Percentiles rank a stretch among this genome's conserved stretches.
Conservation (phyloP, 768 basidiomycete species). For the Lentinula detonsa region DNA sequence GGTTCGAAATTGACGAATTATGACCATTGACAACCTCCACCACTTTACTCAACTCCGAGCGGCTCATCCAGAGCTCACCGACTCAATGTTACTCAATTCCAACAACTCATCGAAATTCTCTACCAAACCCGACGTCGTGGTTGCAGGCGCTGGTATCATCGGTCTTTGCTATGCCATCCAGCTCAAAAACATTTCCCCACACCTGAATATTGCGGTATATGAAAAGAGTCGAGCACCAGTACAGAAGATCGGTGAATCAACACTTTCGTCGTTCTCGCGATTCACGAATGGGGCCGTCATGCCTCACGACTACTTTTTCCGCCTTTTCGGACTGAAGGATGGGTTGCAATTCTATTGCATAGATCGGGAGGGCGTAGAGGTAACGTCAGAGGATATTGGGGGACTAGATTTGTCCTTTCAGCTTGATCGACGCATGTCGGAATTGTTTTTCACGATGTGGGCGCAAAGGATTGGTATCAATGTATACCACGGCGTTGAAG, state of each 20-base stretch:
- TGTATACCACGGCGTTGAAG: slow-evolving; percentile 10
- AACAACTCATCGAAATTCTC: not conserved
- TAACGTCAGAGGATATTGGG: not conserved
- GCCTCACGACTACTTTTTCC: slow-evolving; percentile 2
- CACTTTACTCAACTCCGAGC: not conserved
- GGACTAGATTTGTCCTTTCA: slow-evolving; percentile 2
- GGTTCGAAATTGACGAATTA: not conserved
- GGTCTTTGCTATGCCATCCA: slow-evolving; percentile 13
- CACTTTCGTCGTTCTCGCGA: slow-evolving; percentile 9
- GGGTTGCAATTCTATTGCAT: slow-evolving; percentile 11
- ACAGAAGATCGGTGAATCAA: slow-evolving; percentile 11
- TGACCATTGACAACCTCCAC: not conserved
- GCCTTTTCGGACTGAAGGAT: slow-evolving; percentile 9
- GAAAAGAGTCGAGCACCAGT: slow-evolving; percentile 9
- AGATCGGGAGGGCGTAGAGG: slow-evolving; percentile 8
- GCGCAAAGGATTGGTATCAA: slow-evolving; percentile 11
- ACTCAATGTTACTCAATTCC: not conserved
- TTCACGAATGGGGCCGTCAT: slow-evolving; percentile 10
- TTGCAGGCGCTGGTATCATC: slow-evolving; percentile 11
- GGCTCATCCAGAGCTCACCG: not conserved
- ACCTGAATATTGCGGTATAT: slow-evolving; percentile 11
- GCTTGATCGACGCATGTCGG: slow-evolving; percentile 10
- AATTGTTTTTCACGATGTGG: slow-evolving; percentile 10
- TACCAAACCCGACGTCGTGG: slow-evolving; percentile 6
- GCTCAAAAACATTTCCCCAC: slow-evolving; percentile 8